Base-by-base conservation (phyloP, 2,329 filamentous ascomycete genomes). In the Fusarium sp. region DNA sequence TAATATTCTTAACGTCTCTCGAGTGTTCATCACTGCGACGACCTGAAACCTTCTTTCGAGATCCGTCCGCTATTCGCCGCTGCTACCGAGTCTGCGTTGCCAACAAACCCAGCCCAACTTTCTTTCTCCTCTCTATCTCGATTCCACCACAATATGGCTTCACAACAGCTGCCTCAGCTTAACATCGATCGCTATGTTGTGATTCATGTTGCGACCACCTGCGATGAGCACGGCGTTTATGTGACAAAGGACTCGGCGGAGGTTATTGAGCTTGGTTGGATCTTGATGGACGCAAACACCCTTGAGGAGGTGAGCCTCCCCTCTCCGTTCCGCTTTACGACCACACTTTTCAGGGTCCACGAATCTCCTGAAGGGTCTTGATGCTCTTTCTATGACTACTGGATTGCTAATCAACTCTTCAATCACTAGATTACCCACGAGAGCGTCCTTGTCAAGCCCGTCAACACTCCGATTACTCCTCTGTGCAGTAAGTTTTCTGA, bases 241-340 rank as follows among this genome's bases (percentile, higher is more conserved):
- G 96, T 99, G 64, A 99, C 96, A 65, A 98, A 98, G 84, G 96
- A 99, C 83, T 98, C 96, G 64, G 96, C 96, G 69, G 96, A 99
- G 85, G 96, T 99, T 74, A 99, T 99, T 82, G 96, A 99, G 88
- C 88, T 99, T 79, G 96, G 95, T 71, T 99, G 96, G 96, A 97
- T 98, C 79, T 84, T 99, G 78, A 87, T 98, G 70, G 94, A 98
- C 80, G 92, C 94, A 73, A 96, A 95, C 84, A 92, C 89, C 70
- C 92, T 94, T 76, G 94, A 98, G 76, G 94, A 98, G 92, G 94
- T 97, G 86, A 83, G 89, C 67, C 49, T 57, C 63, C 52, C 52
- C 48, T 69, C 45, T 40, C 58, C 62, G 27, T 46, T 54, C 49
- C 52, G 46, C 25, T 38, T 41, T 54, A 40, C 40, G 41, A 60